Evolutionary conservation across 495 filamentous ascomycete species (phyloP), one percentile per base, ranked within the genome.

Genomic region (Aspergillus leporis): DNA sequence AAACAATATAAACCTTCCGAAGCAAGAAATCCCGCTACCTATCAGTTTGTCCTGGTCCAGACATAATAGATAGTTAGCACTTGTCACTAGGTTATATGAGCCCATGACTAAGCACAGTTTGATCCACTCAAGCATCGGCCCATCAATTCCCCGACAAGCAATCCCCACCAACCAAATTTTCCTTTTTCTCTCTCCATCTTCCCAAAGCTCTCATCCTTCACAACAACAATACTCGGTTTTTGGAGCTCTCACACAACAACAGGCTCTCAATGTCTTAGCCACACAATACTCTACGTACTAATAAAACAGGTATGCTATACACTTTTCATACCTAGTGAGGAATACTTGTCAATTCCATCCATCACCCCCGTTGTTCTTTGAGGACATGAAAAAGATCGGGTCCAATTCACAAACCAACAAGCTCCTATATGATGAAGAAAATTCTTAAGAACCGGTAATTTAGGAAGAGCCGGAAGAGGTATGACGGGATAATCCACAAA

Each of bases 381-480:
- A 16, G 16, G 34, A 16, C 16, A 19, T 14, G 40, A 38, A 22
- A 28, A 5, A 22, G 14, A 19, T 38, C 19, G 13, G 10, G 34
- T 21, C 31, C 46, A 65, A 68, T 51, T 46, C 52, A 55, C 62
- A 61, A 45, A 64, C 31, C 4, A 8, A 56, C 51, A 51, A 12
- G 28, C n/a, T 41, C 51, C 61, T 63, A 66, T 62, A 78, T 78
- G 77, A 80, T 78, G 76, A 80, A 72, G 74, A 66, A 62, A 62
- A 70, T 66, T 59, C 61, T 59, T 65, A 61, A 70, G 77, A 80
- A 77, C 77, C 70, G 64, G 61, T 70, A 69, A 68, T 72, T 76
- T 80, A 80, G 77, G 77, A 80, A 80, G 77, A 80, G 77, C 77
- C 77, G 77, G 75, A 80, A 78, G 65, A 80, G 77, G 77, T 73